Percentiles rank a stretch among this genome's conserved stretches.
phyloP scores from a whole-genome alignment of 1,284 basidiomycete genomes.

The Trichosporon sp. region DNA sequence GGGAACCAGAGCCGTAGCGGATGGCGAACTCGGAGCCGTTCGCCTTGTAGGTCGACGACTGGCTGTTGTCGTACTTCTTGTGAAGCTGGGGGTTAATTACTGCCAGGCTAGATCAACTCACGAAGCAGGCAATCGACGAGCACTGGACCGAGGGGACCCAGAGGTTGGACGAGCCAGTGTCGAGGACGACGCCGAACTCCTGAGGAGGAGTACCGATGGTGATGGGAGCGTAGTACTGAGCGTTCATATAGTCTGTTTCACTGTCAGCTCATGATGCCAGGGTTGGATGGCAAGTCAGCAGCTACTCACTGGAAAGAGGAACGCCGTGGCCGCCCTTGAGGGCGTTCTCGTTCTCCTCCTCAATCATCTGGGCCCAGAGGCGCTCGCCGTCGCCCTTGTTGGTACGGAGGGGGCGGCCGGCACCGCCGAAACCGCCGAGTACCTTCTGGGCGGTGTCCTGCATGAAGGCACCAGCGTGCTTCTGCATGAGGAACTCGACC shows the following conservation, averaged over 20 bases:
- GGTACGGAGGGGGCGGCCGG: slow-evolving; percentile 60
- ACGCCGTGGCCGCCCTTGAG: slow-evolving; percentile 80
- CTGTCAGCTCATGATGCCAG: not conserved
- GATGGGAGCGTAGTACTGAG: slow-evolving; percentile 94
- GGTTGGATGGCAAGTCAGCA: not conserved
- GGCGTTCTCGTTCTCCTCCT: slow-evolving; percentile 55
- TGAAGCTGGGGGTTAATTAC: slow-evolving; percentile 58
- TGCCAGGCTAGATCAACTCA: slow-evolving; percentile 29
- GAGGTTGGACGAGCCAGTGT: slow-evolving; percentile 73
- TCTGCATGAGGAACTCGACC: slow-evolving; percentile 79
- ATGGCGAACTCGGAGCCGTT: slow-evolving; percentile 93
- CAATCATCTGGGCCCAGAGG: slow-evolving; percentile 73
- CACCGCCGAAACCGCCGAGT: slow-evolving; percentile 64
- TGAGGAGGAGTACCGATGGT: slow-evolving; percentile 65
- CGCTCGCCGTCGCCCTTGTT: slow-evolving; percentile 65
- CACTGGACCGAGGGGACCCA: slow-evolving; percentile 76
- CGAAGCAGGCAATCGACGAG: slow-evolving; percentile 96
- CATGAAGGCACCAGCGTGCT: slow-evolving; percentile 64
- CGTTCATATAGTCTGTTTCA: slow-evolving; percentile 86
- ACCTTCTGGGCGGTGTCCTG: slow-evolving; percentile 62
- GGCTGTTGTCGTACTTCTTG: slow-evolving; percentile 82
- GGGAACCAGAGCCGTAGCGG: slow-evolving; percentile 93
- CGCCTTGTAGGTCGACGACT: slow-evolving; percentile 84
- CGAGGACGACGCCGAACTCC: slow-evolving; percentile 59
- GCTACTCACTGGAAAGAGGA: slow-evolving; percentile 81